Conservation (phyloP, 768 basidiomycete species). For the Nidularia pulvinata region DNA sequence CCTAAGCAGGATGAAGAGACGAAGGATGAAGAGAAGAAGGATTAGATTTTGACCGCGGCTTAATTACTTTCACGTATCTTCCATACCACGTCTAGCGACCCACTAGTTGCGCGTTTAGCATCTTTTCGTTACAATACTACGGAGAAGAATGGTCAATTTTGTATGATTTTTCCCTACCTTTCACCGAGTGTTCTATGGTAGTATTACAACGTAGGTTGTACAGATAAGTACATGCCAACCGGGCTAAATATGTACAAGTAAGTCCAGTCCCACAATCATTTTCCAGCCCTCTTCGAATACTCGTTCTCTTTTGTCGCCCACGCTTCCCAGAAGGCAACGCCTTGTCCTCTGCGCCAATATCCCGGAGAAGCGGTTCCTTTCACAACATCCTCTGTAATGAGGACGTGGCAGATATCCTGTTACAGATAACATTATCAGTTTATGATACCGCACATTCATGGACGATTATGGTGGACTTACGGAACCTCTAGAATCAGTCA, state of each 20-base stretch:
- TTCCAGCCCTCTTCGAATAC: constrained; percentile 7
- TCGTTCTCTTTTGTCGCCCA: constrained; percentile 70
- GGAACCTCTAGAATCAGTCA: too few species aligned
- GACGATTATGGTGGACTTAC: too few species aligned
- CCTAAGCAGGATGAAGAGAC: constrained; percentile 26
- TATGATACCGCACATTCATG: too few species aligned
- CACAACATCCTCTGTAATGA: constrained; percentile 74
- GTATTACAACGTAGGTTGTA: background rate
- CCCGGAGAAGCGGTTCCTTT: constrained; percentile 59
- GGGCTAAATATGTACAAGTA: background rate
- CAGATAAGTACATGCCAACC: background rate
- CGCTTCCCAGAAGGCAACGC: constrained; percentile 69
- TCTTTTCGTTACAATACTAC: background rate
- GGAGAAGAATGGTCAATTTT: constrained; percentile 1
- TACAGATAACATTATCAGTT: constrained; percentile 50
- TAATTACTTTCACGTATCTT: background rate
- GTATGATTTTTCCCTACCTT: background rate
- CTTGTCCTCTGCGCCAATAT: constrained; percentile 77
- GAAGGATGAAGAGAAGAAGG: constrained; percentile 33
- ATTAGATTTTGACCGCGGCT: constrained; percentile 8
- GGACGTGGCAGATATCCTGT: constrained; percentile 80
- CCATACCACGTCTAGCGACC: background rate
- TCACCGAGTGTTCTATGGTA: background rate
- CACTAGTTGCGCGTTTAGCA: background rate
- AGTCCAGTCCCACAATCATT: background rate